These are phyloP conservation scores for Penicillium paneum DNA, from an alignment of 2,329 filamentous ascomycete genomes.

Conservation along the genomic window DNA sequence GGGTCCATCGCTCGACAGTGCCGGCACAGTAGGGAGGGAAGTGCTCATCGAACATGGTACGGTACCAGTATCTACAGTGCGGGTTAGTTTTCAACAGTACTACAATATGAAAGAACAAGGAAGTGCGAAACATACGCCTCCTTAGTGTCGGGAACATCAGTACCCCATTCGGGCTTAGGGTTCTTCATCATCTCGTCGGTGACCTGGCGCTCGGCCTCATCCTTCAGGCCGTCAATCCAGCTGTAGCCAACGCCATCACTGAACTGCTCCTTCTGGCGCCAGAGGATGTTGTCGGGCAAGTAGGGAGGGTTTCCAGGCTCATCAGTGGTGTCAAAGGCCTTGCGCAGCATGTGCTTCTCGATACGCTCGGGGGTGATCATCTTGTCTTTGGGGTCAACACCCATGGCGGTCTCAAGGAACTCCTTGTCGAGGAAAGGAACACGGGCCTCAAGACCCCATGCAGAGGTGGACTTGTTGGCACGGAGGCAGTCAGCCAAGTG, in stretches of 20 bases:
- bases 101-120: neutral
- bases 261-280: slow-evolving; percentile 99
- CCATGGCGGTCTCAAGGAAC: slow-evolving; percentile 91
- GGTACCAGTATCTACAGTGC: slow-evolving; percentile 79
- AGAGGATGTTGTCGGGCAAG: slow-evolving; percentile 93
- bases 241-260: slow-evolving; percentile 97
- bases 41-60: slow-evolving; percentile 97
- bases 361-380: slow-evolving; percentile 87
- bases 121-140: slow-evolving; percentile 66
- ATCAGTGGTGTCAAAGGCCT: slow-evolving; percentile 91
- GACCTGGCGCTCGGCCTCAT: slow-evolving; percentile 82
- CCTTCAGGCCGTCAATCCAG: slow-evolving; percentile 97
- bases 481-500: slow-evolving; percentile 94
- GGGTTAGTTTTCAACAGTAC: slow-evolving; percentile 16
- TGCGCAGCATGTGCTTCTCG: slow-evolving; percentile 97
- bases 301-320: slow-evolving; percentile 79
- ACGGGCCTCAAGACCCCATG: slow-evolving; percentile 96
- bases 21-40: slow-evolving; percentile 88
- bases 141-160: slow-evolving; percentile 91
- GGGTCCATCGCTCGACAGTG: slow-evolving; percentile 94
- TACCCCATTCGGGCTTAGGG: slow-evolving; percentile 93
- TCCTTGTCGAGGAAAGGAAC: slow-evolving; percentile 97
- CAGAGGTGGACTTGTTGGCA: slow-evolving; percentile 98
- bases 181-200: slow-evolving; percentile 98
- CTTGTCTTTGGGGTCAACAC: slow-evolving; percentile 91